Evolutionary conservation across 1,284 basidiomycete species (phyloP).

Genomic region (Ustilago esculenta): DNA sequence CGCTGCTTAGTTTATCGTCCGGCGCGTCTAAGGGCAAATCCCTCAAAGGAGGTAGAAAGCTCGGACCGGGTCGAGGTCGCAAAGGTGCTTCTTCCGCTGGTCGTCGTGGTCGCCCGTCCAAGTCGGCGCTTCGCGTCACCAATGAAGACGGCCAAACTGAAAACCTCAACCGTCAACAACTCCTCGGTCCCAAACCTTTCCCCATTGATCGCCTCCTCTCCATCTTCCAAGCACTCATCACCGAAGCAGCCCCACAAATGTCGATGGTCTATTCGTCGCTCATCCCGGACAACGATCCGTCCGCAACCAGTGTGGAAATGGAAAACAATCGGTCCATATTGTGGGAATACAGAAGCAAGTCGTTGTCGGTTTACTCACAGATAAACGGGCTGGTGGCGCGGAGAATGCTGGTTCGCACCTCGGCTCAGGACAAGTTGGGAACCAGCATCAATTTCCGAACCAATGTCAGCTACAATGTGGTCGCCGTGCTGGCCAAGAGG

Average conservation of each 20-base stretch:
- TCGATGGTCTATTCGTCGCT: slow-evolving; percentile 58
- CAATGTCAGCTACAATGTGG: slow-evolving; percentile 43
- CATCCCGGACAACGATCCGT: slow-evolving; percentile 62
- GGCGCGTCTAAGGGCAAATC: slow-evolving; percentile 28
- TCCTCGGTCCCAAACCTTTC: slow-evolving; percentile 83
- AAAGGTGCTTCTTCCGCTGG: slow-evolving; percentile 16
- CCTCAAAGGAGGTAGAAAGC: slow-evolving; percentile 35
- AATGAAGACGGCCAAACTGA: slow-evolving; percentile 41
- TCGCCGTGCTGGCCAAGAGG: slow-evolving; percentile 29
- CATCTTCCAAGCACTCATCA: slow-evolving; percentile 81
- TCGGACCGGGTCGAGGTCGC: slow-evolving; percentile 33
- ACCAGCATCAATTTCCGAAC: slow-evolving; percentile 45
- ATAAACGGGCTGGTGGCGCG: slow-evolving; percentile 45
- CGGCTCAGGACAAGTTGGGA: slow-evolving; percentile 37
- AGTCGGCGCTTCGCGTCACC: slow-evolving; percentile 20
- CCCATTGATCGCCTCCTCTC: slow-evolving; percentile 83
- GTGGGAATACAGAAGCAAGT: slow-evolving; percentile 39
- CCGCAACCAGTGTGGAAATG: slow-evolving; percentile 40
- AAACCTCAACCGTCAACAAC: slow-evolving; percentile 74
- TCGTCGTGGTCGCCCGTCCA: slow-evolving; percentile 28
- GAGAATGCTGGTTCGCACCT: slow-evolving; percentile 43
- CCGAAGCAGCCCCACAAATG: slow-evolving; percentile 77
- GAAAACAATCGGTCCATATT: slow-evolving; percentile 23
- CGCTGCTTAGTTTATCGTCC: slow-evolving; percentile 32
- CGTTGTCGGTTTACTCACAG: slow-evolving; percentile 35